phyloP scores from a whole-genome alignment of 441 rosid genomes.

The Brassica balearica region DNA sequence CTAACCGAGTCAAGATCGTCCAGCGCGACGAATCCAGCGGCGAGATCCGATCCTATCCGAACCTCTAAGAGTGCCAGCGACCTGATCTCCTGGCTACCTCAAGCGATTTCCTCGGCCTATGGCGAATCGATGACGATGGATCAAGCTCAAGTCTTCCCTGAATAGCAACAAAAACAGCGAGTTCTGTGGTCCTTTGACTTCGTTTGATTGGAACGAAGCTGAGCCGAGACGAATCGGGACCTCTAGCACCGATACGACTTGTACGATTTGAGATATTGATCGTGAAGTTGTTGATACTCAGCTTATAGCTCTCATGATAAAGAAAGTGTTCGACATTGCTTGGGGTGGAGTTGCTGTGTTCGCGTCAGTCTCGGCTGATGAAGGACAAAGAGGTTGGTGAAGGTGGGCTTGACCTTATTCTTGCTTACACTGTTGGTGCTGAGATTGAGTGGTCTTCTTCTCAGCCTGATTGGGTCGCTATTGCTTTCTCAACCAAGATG shows the following conservation, averaged over 20 bases:
- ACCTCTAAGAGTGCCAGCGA: conserved; percentile 70
- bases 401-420: conserved; percentile 92
- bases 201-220: conserved; percentile 96
- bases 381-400: conserved; percentile 70
- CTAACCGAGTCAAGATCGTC: conserved; percentile 41
- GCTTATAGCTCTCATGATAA: conserved; percentile 87
- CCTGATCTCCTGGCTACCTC: conserved; percentile 93
- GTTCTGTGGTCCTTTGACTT: conserved; percentile 87
- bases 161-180: conserved; percentile 89
- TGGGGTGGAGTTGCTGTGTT: conserved; percentile 99
- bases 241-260: conserved; percentile 87
- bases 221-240: conserved; percentile 89
- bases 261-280: conserved; percentile 96
- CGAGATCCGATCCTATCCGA: conserved; percentile 90
- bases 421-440: conserved; percentile 91
- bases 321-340: conserved; percentile 92
- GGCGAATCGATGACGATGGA: conserved; percentile 79
- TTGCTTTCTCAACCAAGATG: conserved; percentile 88
- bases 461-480: conserved; percentile 97
- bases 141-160: conserved; percentile 69
- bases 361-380: conserved; percentile 95
- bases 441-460: conserved; percentile 98
- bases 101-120: conserved; percentile 85
- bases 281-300: conserved; percentile 87
- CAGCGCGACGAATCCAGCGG: conserved; percentile 96